phyloP scores from a whole-genome alignment of 148 eudicot species.

The Pharnaceum exiguum region DNA sequence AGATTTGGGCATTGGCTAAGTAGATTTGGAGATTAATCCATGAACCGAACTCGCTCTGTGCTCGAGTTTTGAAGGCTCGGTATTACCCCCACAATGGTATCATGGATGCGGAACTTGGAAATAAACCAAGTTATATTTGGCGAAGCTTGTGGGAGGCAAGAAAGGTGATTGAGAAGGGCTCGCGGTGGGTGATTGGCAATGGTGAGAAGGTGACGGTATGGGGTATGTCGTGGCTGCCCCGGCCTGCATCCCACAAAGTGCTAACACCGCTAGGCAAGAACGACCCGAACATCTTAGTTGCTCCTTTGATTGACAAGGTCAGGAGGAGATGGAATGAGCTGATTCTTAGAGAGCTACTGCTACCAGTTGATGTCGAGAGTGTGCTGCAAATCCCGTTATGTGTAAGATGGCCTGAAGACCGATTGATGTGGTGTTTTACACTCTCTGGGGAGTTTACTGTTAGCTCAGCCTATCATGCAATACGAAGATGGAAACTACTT shows the following conservation, averaged over 20 bases:
- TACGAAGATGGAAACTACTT: no score
- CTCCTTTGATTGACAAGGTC: neutral
- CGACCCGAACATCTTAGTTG: neutral
- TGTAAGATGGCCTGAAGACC: neutral
- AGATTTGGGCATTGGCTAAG: neutral
- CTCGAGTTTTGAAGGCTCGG: neutral
- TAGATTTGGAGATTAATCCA: neutral
- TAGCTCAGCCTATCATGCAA: no score
- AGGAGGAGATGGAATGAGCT: neutral
- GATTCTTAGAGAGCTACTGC: neutral
- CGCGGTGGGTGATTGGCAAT: neutral
- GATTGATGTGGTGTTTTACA: neutral
- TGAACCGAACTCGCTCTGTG: neutral
- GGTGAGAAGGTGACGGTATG: neutral
- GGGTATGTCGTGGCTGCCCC: neutral
- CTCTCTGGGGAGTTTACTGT: neutral
- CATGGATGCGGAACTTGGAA: neutral
- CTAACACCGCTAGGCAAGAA: neutral
- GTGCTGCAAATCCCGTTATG: neutral
- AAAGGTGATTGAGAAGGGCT: neutral
- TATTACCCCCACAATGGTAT: neutral
- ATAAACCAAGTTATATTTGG: neutral
- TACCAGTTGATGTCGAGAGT: neutral
- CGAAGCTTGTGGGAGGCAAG: neutral
- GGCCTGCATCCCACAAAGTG: neutral